A percentile compares a stretch with the other conserved stretches of the same genome.
Evolutionary conservation across 1,284 basidiomycete species (phyloP).

Genomic region (Leccinum variabile): DNA sequence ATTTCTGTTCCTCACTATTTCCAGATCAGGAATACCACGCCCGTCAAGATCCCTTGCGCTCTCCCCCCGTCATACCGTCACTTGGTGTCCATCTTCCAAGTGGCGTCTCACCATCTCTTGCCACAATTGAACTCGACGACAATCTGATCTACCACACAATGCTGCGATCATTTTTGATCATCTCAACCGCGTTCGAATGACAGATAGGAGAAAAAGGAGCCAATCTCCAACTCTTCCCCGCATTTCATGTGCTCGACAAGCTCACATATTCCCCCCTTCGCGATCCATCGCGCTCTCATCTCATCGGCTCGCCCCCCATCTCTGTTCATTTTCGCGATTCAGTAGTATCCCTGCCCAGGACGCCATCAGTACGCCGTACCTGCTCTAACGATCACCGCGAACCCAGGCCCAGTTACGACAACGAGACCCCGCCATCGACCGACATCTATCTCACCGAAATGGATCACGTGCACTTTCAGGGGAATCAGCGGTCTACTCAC

Average conservation of each 20-base stretch:
- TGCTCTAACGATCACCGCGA: constrained; percentile 3
- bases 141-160: constrained; percentile 25
- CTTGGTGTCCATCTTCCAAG: not conserved
- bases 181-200: constrained; percentile 1
- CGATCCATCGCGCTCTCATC: constrained; percentile 25
- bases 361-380: no score
- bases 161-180: constrained; percentile 17
- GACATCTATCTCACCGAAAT: not conserved
- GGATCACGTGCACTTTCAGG: constrained; percentile 8
- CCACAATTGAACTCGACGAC: constrained; percentile 3
- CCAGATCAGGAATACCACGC: constrained; percentile 18
- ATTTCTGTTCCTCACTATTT: constrained; percentile 3
- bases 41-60: constrained; percentile 12
- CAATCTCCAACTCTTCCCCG: constrained; percentile 18
- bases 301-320: constrained; percentile 9
- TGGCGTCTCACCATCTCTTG: constrained; percentile 1
- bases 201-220: constrained; percentile 13
- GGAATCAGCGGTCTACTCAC: constrained; percentile 4
- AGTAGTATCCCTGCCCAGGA: constrained; percentile 10
- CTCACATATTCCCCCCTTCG: constrained; percentile 6
- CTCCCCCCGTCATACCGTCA: not conserved
- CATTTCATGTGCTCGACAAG: constrained; percentile 8
- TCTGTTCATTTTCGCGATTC: constrained; percentile 2
- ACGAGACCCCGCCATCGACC: constrained; percentile 11
- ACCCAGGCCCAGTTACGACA: constrained; percentile 15